Conservation (phyloP, 2,329 filamentous ascomycete genomes). For the Rhinocladiella mackenziei region DNA sequence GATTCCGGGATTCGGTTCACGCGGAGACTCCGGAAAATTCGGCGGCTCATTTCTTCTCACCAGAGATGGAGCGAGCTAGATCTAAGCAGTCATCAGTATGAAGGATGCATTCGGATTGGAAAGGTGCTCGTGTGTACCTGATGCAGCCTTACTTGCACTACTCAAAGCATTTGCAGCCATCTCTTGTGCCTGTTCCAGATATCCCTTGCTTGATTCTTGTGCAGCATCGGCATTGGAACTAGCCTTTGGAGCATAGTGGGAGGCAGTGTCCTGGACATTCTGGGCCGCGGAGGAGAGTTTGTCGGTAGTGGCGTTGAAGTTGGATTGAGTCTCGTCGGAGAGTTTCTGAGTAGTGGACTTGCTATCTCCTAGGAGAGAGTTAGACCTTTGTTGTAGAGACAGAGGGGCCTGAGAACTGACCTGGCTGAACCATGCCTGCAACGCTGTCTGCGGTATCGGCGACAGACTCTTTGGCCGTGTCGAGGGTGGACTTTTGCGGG, state of each 20-base stretch:
- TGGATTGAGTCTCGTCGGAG: slow-evolving; percentile 37
- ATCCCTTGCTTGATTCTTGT: slow-evolving; percentile 10
- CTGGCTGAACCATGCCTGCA: slow-evolving; percentile 37
- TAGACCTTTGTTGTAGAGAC: not conserved
- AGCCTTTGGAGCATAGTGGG: slow-evolving; percentile 6
- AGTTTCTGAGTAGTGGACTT: slow-evolving; percentile 54
- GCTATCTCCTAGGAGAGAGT: slow-evolving; percentile 40
- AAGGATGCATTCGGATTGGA: not conserved
- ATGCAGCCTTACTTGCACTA: slow-evolving; percentile 24
- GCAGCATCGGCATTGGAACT: slow-evolving; percentile 15
- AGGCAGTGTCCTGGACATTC: slow-evolving; percentile 18
- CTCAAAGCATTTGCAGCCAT: slow-evolving; percentile 25
- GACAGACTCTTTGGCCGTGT: slow-evolving; percentile 55
- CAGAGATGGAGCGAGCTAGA: slow-evolving; percentile 25
- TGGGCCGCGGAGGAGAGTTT: slow-evolving; percentile 11
- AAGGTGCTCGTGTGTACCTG: slow-evolving; percentile 9
- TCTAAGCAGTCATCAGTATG: slow-evolving; percentile 16
- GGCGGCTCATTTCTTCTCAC: slow-evolving; percentile 24
- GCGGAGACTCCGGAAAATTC: not conserved
- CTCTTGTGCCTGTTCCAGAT: slow-evolving; percentile 14
- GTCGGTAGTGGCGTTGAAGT: slow-evolving; percentile 11
- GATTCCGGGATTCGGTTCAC: not conserved
- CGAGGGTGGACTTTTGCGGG: slow-evolving; percentile 57
- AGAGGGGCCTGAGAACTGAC: slow-evolving; percentile 26
- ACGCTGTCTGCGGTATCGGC: slow-evolving; percentile 56